Conservation (phyloP, 371 early-diverging fungal genomes). For the Mortierella sp. region DNA sequence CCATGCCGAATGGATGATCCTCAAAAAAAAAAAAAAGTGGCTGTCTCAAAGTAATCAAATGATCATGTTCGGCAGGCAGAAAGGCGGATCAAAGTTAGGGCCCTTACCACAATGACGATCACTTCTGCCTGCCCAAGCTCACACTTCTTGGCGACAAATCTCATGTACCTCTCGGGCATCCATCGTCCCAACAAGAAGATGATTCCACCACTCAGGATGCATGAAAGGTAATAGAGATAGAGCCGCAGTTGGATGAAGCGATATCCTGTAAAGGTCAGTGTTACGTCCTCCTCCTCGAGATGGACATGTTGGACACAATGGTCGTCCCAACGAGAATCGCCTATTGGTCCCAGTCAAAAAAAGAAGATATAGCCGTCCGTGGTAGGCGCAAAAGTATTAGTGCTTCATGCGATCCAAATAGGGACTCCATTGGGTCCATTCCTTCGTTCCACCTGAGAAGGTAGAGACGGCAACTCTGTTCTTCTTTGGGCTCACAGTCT, state of each 20-base stretch:
- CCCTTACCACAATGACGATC: conserved; percentile 68
- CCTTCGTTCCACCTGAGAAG: background rate
- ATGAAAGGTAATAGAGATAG: conserved; percentile 68
- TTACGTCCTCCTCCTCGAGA: conserved; percentile 57
- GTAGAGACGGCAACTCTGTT: no score
- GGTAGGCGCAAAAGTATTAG: no score
- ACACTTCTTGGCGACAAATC: conserved; percentile 68
- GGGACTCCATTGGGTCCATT: no score
- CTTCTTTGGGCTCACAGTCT: no score
- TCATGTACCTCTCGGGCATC: conserved; percentile 82
- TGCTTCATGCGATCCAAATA: no score
- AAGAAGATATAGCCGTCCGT: no score
- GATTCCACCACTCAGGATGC: conserved; percentile 75
- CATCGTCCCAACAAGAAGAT: conserved; percentile 84
- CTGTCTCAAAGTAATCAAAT: background rate
- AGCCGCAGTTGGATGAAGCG: conserved; percentile 55
- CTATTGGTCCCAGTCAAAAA: no score
- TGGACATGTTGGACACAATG: conserved; percentile 41
- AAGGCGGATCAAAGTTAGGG: background rate
- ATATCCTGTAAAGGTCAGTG: conserved; percentile 77
- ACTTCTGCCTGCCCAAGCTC: conserved; percentile 75
- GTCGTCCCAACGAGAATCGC: conserved; percentile 14
- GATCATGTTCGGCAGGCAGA: background rate
- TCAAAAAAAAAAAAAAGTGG: background rate
- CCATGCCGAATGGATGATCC: background rate